Base-by-base conservation (phyloP, 208 protist genomes). In the Acanthamoeba rhysodes region DNA sequence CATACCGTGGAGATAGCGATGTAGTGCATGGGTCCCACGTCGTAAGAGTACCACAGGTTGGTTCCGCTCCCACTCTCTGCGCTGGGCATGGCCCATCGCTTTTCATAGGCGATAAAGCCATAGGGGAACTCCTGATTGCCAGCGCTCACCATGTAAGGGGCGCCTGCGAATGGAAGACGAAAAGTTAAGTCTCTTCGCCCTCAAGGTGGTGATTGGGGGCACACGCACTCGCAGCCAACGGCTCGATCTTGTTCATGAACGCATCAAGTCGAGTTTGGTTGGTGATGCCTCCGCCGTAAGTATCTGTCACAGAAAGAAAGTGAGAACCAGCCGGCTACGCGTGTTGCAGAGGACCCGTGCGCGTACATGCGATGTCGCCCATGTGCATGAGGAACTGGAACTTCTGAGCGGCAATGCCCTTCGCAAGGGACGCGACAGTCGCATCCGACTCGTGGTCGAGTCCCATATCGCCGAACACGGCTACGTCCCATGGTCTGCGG, bases 181-280 rank as follows among this genome's bases (percentile, higher is more conserved):
- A 18, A 3, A 45, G 0, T 48, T 4, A 8, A 2, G 2, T 8
- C 8, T 18, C 72, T 12, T 18, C 72, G 10, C 53, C 0, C 16
- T 18, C 53, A 32, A 70, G 64, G n/a, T 27, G 22, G n/a, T 32
- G 20, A 72, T 14, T 32, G 22, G 9, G 66, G n/a, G 66, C 27
- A 72, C 12, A 53, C 74, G 80, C 41, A 88, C 80, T 92, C 1
- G 95, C 95, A 66, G 95, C 95, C 32, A 96, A 27, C 20, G 90
- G 95, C 62, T 96, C 76, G 22, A 96, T 95, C 70, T 96, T 95
- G n/a, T 90, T 85, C 85, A 96, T 95, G 95, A 93, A 96, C 20
- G 64, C 57, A 22, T 96, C 95, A n/a, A 92, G 48, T 7, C 87
- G 87, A 55, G 87, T 92, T 34, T 92, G 87, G 62, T 92, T 92